Base-by-base conservation (phyloP, 768 basidiomycete species). In the Pulveroboletus ravenelii region DNA sequence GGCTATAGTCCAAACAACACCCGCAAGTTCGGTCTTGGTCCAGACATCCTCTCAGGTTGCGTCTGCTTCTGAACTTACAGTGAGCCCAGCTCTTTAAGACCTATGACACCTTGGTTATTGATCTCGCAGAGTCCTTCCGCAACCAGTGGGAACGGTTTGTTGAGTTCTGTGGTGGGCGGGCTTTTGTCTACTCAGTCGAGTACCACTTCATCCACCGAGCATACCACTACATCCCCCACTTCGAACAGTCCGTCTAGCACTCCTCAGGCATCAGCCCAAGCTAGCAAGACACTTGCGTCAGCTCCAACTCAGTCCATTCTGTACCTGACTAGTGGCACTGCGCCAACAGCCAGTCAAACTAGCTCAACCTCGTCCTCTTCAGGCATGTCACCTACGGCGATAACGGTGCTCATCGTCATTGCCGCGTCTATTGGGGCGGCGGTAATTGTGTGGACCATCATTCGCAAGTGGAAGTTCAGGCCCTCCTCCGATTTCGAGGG, bases 391-490 rank as follows among this genome's bases (percentile, higher is more conserved):
- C 68, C 66, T 42, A 68, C 74, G 20, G 73, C 75, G 1, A 55
- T 78, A 47, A 89, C 83, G 15, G 75, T 81, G 38, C 71, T 93
- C 58, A 85, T 90, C 60, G 78, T 80, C 45, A 73, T 89, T 45
- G 91, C 80, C 5, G 76, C 84, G 6, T 81, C 75, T 41, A 59
- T 92, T 38, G 91, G 81, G 45, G 85, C 77, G 29, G 63, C 85
- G 45, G 77, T 78, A 50, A 81, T 92, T 58, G 74, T 86, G 55
- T 94, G 91, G 91, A 93, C 90, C 42, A 71, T 91, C 62, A 87
- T 93, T 75, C 85, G 91, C 73, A 92, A 93, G 69, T 92, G 89
- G 87, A 91, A 92, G 72, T 83, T 93, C 62, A 82, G 80, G 47
- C 81, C 86, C 50, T 92, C 90, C 29, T 76, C 80, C 62, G 78